Evolutionary conservation across 148 eudicot species (phyloP).

Genomic region (Diospyros lotus): DNA sequence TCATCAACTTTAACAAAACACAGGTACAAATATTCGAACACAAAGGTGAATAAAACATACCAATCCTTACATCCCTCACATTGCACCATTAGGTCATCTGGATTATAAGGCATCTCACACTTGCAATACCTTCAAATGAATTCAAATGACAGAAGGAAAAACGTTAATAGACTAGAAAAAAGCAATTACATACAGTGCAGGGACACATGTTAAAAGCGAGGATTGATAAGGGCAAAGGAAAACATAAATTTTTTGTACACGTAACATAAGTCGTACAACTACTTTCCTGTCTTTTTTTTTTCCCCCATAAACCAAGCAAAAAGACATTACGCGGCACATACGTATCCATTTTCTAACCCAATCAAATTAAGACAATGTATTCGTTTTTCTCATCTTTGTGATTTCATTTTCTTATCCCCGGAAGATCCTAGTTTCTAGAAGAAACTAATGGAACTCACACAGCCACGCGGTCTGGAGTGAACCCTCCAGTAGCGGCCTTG

Average conservation of each 20-base stretch:
- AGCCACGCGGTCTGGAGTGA: conserved; percentile 51
- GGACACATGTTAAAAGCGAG: too few species aligned
- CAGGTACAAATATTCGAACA: neutral
- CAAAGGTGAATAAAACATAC: conserved; percentile 19
- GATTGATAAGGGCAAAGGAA: too few species aligned
- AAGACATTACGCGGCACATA: too few species aligned
- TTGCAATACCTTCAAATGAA: conserved; percentile 48
- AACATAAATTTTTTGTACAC: too few species aligned
- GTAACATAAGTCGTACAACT: too few species aligned
- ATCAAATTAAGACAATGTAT: too few species aligned
- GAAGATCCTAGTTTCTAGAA: too few species aligned
- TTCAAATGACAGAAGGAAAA: neutral
- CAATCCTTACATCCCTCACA: conserved; percentile 68
- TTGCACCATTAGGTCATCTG: conserved; percentile 70
- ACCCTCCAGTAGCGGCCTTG: conserved; percentile 49
- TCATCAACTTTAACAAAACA: neutral
- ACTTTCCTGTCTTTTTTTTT: too few species aligned
- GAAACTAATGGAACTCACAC: conserved; percentile 32
- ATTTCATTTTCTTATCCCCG: too few species aligned
- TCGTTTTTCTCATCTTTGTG: too few species aligned
- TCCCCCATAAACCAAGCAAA: too few species aligned
- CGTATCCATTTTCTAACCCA: too few species aligned
- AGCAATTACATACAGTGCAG: neutral
- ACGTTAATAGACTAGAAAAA: neutral
- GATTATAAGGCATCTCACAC: conserved; percentile 68